Base-by-base conservation (phyloP, 2,329 filamentous ascomycete genomes). In the Stemphylium lycopersici region DNA sequence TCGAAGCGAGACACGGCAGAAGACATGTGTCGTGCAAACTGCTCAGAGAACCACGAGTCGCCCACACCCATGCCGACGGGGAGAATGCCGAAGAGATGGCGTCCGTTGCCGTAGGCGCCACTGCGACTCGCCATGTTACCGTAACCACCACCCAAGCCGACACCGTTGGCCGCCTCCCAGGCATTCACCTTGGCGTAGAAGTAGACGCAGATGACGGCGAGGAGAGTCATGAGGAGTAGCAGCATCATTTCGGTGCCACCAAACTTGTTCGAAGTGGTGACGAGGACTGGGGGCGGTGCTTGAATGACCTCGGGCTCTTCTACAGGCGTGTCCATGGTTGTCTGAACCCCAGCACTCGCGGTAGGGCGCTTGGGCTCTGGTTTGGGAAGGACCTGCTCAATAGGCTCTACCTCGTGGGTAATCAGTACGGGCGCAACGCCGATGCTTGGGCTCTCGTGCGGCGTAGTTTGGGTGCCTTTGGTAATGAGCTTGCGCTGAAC, bases 61-160 rank as follows among this genome's bases (percentile, higher is more conserved):
- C 62, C 62, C 24, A 60, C 54, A 18, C 61, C 48, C 58, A 63
- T 61, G 32, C 54, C 65, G 22, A 67, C 11, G 15, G 63, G 63
- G 22, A 53, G 13, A 16, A 45, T 11, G 29, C 58, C 60, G n/a
- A 66, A 55, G 29, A 67, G 48, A 32, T 65, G 41, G 41, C 63
- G 61, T 0, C 61, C 63, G 29, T 65, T 63, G 33, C 65, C 65
- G 20, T 50, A 50, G 20, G 52, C 52, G 12, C 52, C 52, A 18
- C 46, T 40, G 20, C 52, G 52, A 8, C 29, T 50, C 38, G 52
- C 52, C 5, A 42, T 29, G 26, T 50, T 54, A n/a, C 51, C 39
- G 43, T 56, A 60, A 8, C 61, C 65, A 15, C 58, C 55, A 8
- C 52, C 48, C 24, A 43, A 44, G 5, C 52, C 55, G 20, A 48